Conservation (phyloP, 2,329 filamentous ascomycete species). For the Fonsecaea multimorphosa region DNA sequence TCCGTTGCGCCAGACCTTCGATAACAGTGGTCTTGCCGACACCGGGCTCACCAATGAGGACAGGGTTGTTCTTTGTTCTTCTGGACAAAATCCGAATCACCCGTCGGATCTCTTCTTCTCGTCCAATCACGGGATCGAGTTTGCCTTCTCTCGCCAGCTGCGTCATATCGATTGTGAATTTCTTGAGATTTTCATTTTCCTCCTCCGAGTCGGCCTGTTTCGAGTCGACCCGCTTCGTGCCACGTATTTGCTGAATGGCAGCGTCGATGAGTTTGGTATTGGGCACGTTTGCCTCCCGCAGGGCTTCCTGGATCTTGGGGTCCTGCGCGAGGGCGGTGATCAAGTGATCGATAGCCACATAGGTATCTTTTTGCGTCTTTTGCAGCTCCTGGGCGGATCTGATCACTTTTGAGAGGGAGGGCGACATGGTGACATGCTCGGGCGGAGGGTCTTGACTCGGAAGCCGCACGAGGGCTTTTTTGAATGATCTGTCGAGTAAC, state of each 20-base stretch:
- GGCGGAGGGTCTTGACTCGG: constrained; percentile 95
- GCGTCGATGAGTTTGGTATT: constrained; percentile 89
- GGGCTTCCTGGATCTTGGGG: constrained; percentile 69
- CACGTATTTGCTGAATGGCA: constrained; percentile 89
- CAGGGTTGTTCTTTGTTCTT: constrained; percentile 96
- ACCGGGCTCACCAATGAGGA: constrained; percentile 96
- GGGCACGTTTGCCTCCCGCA: constrained; percentile 88
- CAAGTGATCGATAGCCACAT: constrained; percentile 91
- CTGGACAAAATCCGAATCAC: constrained; percentile 93
- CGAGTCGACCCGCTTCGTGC: constrained; percentile 90
- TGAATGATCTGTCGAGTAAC: constrained; percentile 83
- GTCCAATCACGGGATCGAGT: constrained; percentile 92
- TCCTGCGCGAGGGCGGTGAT: constrained; percentile 87
- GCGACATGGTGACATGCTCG: constrained; percentile 82
- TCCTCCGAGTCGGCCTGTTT: constrained; percentile 91
- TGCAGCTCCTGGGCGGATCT: constrained; percentile 86
- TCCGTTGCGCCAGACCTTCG: constrained; percentile 90
- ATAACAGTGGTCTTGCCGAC: constrained; percentile 98
- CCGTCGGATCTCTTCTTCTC: constrained; percentile 88
- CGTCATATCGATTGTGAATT: constrained; percentile 99
- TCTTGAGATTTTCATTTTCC: constrained; percentile 94
- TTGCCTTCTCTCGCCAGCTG: constrained; percentile 95
- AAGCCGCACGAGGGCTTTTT: constrained; percentile 87
- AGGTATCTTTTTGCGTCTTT: constrained; percentile 97
- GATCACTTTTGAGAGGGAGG: constrained; percentile 80